A percentile compares a stretch with the other conserved stretches of the same genome.
These are phyloP conservation scores for Kurtzmaniella quercitrusa DNA, from an alignment of 1,139 yeast genomes.

Conservation along the genomic window DNA sequence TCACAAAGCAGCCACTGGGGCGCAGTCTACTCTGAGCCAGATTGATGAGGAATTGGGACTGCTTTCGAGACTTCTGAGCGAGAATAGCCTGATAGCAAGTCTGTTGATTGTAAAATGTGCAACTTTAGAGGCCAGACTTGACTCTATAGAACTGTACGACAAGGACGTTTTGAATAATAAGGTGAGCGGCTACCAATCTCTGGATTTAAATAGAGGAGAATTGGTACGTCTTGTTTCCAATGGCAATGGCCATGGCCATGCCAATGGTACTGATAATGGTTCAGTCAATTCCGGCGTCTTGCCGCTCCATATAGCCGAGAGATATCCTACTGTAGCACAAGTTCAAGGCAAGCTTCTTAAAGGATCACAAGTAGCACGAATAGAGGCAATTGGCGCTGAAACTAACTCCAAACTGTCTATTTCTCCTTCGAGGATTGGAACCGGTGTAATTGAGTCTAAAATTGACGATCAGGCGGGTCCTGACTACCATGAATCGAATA, in stretches of 20 bases:
- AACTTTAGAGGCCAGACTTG: neutral
- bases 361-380: neutral
- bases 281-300: neutral
- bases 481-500: no score
- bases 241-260: no score
- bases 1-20: conserved; percentile 8
- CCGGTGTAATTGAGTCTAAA: neutral
- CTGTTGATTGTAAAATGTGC: neutral
- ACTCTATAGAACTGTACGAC: neutral
- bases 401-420: neutral
- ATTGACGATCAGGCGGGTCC: neutral
- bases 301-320: neutral
- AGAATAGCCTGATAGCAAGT: neutral
- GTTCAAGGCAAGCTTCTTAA: neutral
- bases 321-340: neutral
- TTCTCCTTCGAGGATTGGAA: neutral
- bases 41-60: conserved; percentile 13
- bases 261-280: no score
- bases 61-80: conserved; percentile 9
- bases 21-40: neutral
- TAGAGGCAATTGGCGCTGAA: neutral
- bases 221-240: no score
- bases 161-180: neutral
- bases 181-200: neutral
- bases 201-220: neutral